These are phyloP conservation scores for Coprinopsis cinerea DNA, from an alignment of 768 basidiomycete species.

Conservation along the genomic window DNA sequence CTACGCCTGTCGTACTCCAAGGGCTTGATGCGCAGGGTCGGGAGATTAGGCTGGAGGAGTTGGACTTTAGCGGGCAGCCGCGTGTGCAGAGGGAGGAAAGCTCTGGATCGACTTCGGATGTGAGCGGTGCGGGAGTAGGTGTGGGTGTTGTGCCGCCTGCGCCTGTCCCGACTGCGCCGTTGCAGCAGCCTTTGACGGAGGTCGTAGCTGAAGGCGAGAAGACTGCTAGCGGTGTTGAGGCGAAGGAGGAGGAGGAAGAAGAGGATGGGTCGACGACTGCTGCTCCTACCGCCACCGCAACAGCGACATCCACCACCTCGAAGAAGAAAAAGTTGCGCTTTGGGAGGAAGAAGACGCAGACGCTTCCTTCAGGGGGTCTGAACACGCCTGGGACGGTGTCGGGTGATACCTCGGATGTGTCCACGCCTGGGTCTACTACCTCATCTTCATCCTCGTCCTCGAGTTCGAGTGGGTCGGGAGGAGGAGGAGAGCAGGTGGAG, in stretches of 20 bases:
- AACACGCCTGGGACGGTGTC: not conserved
- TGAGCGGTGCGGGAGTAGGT: slow-evolving; percentile 1
- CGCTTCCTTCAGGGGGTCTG: not conserved
- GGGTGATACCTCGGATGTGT: slow-evolving; percentile 13
- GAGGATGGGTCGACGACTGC: slow-evolving; percentile 12
- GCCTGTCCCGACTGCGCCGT: slow-evolving; percentile 29
- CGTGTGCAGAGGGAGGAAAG: slow-evolving; percentile 7
- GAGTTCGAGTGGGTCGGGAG: not conserved
- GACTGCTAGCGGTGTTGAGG: slow-evolving; percentile 9
- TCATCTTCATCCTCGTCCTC: slow-evolving; percentile 14
- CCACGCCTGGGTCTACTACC: slow-evolving; percentile 13
- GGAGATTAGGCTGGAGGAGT: slow-evolving; percentile 32
- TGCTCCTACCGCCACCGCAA: slow-evolving; percentile 4
- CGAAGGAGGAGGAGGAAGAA: slow-evolving; percentile 16
- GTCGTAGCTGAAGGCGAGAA: slow-evolving; percentile 20
- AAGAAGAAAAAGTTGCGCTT: slow-evolving; percentile 20
- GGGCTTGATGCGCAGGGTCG: slow-evolving; percentile 33
- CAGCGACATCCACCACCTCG: not conserved
- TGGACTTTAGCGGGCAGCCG: slow-evolving; percentile 57
- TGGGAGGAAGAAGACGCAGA: slow-evolving; percentile 5
- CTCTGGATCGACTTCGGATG: slow-evolving; percentile 13
- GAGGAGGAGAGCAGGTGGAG: slow-evolving; percentile 47
- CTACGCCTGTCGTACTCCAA: slow-evolving; percentile 41
- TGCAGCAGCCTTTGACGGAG: slow-evolving; percentile 36
- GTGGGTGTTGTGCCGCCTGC: not conserved